These are phyloP conservation scores for Asclepias syriaca DNA, from an alignment of 257 asterid species.

Conservation along the genomic window DNA sequence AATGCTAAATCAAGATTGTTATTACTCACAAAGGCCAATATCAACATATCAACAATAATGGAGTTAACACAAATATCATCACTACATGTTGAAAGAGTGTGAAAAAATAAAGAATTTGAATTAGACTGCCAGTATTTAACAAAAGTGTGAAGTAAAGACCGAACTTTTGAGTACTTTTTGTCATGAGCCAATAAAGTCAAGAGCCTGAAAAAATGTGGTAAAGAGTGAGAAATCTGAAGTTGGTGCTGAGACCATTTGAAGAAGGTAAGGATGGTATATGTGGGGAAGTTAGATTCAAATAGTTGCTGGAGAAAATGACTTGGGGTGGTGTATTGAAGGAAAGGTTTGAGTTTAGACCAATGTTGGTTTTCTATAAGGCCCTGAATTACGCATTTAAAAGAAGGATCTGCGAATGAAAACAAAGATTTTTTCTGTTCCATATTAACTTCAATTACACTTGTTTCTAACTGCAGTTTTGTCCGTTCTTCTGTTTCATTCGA, in stretches of 20 bases:
- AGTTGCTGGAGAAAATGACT: slow-evolving; percentile 40
- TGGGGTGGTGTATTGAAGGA: slow-evolving; percentile 38
- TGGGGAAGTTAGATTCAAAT: slow-evolving; percentile 30
- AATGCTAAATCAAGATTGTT: slow-evolving; percentile 46
- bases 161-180: slow-evolving; percentile 52
- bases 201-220: slow-evolving; percentile 40
- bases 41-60: slow-evolving; percentile 60
- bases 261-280: slow-evolving; percentile 42
- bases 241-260: slow-evolving; percentile 63
- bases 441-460: neutral
- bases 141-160: slow-evolving; percentile 52
- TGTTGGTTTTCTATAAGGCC: slow-evolving; percentile 49
- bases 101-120: slow-evolving; percentile 47
- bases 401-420: slow-evolving; percentile 9
- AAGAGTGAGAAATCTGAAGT: slow-evolving; percentile 36
- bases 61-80: slow-evolving; percentile 47
- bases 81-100: slow-evolving; percentile 44
- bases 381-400: slow-evolving; percentile 27
- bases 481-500: neutral
- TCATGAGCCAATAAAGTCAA: slow-evolving; percentile 48
- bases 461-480: neutral
- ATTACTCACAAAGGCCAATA: slow-evolving; percentile 43
- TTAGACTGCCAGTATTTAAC: slow-evolving; percentile 30
- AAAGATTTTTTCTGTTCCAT: neutral
- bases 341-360: slow-evolving; percentile 50